Conservation (phyloP, 331 rosid genomes). For the Pyracantha coccinea region DNA sequence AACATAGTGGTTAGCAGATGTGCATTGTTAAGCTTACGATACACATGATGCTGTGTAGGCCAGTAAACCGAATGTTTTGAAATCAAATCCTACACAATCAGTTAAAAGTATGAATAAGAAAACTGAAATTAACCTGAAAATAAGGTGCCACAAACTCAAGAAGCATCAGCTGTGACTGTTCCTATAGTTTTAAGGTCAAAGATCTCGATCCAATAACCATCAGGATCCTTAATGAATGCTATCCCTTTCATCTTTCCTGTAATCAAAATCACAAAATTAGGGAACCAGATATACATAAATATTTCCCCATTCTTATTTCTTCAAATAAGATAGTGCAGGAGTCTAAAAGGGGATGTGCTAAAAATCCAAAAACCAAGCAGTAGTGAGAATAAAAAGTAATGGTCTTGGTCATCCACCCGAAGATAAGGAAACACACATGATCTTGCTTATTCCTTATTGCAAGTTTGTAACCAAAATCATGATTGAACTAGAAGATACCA, state of each 20-base stretch:
- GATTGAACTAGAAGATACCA: neutral
- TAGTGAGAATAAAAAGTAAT: neutral
- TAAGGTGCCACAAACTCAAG: conserved; percentile 23
- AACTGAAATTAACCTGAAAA: conserved; percentile 21
- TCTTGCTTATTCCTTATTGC: neutral
- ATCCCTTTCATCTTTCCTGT: conserved; percentile 91
- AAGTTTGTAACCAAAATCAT: neutral
- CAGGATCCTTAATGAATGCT: conserved; percentile 93
- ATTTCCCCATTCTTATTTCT: neutral
- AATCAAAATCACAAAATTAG: conserved; percentile 2
- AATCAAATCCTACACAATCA: neutral
- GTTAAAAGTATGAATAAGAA: neutral
- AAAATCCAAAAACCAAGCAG: too few species aligned
- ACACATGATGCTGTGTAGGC: neutral
- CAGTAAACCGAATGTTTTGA: neutral
- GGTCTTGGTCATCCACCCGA: neutral
- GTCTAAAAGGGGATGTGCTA: too few species aligned
- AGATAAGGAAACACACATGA: neutral
- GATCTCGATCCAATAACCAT: conserved; percentile 94
- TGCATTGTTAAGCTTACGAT: neutral
- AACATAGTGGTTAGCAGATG: neutral
- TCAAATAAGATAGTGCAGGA: neutral
- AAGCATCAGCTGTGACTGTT: conserved; percentile 17
- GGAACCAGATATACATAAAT: neutral
- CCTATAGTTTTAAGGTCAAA: conserved; percentile 70